Percentiles rank a stretch among this genome's conserved stretches.
Evolutionary conservation across 345 rosid species (phyloP).

Genomic region (Arabidopsis suecica): DNA sequence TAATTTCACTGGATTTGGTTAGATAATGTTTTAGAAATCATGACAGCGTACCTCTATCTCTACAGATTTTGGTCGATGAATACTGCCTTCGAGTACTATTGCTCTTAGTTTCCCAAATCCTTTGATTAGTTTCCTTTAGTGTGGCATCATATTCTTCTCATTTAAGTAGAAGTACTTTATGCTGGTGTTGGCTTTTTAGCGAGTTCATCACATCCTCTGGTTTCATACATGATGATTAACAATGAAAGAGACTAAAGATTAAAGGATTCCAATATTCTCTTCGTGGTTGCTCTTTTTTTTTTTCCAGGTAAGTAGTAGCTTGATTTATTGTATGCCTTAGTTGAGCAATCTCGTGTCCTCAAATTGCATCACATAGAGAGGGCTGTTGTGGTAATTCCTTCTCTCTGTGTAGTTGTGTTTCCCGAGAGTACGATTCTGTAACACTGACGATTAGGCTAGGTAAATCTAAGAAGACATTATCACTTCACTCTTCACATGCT

Average conservation of each 20-base stretch:
- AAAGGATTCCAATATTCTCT: background rate
- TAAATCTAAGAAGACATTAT: slow-evolving; percentile 1
- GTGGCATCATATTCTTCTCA: slow-evolving; percentile 1
- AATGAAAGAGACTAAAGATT: background rate
- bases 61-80: background rate
- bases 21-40: slow-evolving; percentile 4
- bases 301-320: background rate
- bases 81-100: slow-evolving; percentile 14
- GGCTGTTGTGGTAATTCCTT: slow-evolving; percentile 9
- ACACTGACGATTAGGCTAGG: background rate
- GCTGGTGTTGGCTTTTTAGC: background rate
- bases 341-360: background rate
- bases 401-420: background rate
- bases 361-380: background rate
- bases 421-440: slow-evolving; percentile 12
- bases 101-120: background rate
- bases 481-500: slow-evolving; percentile 17
- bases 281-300: no score
- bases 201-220: slow-evolving; percentile 13
- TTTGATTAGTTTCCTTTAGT: slow-evolving; percentile 11
- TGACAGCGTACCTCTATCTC: background rate
- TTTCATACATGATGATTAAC: slow-evolving; percentile 8
- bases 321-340: slow-evolving; percentile 4
- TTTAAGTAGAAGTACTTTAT: background rate
- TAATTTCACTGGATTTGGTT: background rate